Base-by-base conservation (phyloP, 1,139 yeast genomes). In the Yamadazyma kanchanaburiensis region DNA sequence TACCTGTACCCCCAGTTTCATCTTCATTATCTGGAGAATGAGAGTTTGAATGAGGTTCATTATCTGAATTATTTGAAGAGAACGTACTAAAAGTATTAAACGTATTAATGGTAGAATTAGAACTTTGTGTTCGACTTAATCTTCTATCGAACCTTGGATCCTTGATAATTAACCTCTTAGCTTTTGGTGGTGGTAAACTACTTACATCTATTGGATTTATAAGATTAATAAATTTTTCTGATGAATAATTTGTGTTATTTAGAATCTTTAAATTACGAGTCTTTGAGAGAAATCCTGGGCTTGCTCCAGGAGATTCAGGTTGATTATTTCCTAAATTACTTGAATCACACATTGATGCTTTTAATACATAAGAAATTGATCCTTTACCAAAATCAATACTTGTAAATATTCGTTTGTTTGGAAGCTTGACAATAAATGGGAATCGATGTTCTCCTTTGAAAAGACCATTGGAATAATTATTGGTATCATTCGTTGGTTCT, bases 381-480 rank as follows among this genome's bases (percentile, higher is more conserved):
- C 96, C 96, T 44, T 81, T 78, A 42, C 89, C 96, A 48, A 88
- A 88, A 42, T 80, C 84, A 16, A 88, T 73, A 34, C 89, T 79
- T 16, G 91, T 82, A 51, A 70, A 80, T 4, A 86, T 68, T 39
- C 84, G 71, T 43, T 74, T 77, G 42, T 70, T 70, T 2, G 96
- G 95, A 17, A 88, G 64, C 41, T 75, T 80, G 26, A 87, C 85
- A 30, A 82, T 77, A 48, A 88, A 88, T 10, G 95, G 95, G 51
- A 88, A 88, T 22, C 86, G 63, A 54, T 88, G 96, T 48, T 85
- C 91, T 17, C 96, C 96, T 43, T 78, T 77, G 26, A 76, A 73
- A 15, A 82, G 51, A 0, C 86, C 86, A 40, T 58, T 62, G 12
- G 51, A 29, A 33, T 58, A 59, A 26, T 51, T 57, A 21, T 43